Percentiles rank a stretch among this genome's conserved stretches.
Conservation (phyloP, 371 early-diverging fungal genomes). For the Mortierella sp. region DNA sequence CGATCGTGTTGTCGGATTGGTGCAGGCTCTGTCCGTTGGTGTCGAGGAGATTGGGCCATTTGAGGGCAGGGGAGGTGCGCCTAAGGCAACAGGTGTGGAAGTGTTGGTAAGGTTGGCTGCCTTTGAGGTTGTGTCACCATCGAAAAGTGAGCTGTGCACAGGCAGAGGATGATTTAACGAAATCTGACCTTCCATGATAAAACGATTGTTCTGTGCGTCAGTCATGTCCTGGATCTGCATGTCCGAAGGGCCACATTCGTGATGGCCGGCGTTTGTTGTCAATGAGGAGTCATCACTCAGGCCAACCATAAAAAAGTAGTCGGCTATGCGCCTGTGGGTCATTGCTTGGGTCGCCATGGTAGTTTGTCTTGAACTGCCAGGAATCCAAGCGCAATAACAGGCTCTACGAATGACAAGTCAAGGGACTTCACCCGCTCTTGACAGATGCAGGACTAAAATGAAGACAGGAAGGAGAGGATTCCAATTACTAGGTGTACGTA, state of each 20-base stretch:
- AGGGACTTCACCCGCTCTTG: too few species aligned
- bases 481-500: too few species aligned
- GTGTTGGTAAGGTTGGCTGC: too few species aligned
- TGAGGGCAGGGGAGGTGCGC: background rate
- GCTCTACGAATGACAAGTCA: background rate
- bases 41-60: background rate
- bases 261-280: background rate
- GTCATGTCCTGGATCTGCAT: background rate
- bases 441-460: too few species aligned
- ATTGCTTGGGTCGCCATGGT: constrained; percentile 22
- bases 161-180: background rate
- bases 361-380: background rate
- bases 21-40: background rate
- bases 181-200: too few species aligned
- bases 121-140: constrained; percentile 38
- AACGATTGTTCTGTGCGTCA: background rate
- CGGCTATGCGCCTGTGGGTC: constrained; percentile 40
- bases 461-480: constrained; percentile 1
- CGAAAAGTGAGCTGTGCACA: constrained; percentile 27
- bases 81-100: background rate
- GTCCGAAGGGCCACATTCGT: background rate
- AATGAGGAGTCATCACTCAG: constrained; percentile 27
- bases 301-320: constrained; percentile 47
- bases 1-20: constrained; percentile 13
- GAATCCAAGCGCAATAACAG: background rate